Evolutionary conservation across 1,284 basidiomycete genomes (phyloP), one percentile per base, ranked within the genome.

Genomic region (Melampsora americana): DNA sequence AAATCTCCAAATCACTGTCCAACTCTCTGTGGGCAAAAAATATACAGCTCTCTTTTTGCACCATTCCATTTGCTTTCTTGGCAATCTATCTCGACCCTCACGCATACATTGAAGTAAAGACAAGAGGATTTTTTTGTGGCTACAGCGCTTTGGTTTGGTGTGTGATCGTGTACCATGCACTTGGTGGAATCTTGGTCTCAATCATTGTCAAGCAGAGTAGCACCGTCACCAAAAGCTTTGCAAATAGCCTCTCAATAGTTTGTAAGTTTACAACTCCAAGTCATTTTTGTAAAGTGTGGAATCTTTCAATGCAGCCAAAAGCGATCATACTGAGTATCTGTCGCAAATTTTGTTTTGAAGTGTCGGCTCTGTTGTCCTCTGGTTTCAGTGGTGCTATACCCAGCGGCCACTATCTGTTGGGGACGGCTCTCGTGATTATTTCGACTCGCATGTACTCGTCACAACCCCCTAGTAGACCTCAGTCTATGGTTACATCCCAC

Each of bases 131-230:
- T 30, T 72, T 64, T 35, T 53, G n/a, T 53, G 70, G 70, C 26
- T 72, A 65, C 44, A 7, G 32, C 35, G 16, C 46, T 46, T n/a
- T 53, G 5, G 70, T 72, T 28, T 72, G 70, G 70, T 35, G 32
- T 16, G 64, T 72, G 42, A 56, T 72, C 46, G n/a, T 64, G n/a
- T 72, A 72, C 26, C 70, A 72, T 44, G 61, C 70, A 28, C 3
- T 72, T 20, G 70, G 70, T 53, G 70, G 70, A n/a, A 48, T 72
- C 35, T 53, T 72, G n/a, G 70, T 72, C 61, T 72, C 70, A 0
- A 65, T 72, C 44, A 65, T 72, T 44, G 70, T 72, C 30, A 72
- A 66, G 39, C 61, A 66, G 35, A 53, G 28, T 48, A 39, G 61
- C 12, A 35, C 28, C n/a, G 42, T 72, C 28, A 53, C 28, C 30